phyloP scores from a whole-genome alignment of 2,329 filamentous ascomycete genomes.

The Epichloe aotearoae region DNA sequence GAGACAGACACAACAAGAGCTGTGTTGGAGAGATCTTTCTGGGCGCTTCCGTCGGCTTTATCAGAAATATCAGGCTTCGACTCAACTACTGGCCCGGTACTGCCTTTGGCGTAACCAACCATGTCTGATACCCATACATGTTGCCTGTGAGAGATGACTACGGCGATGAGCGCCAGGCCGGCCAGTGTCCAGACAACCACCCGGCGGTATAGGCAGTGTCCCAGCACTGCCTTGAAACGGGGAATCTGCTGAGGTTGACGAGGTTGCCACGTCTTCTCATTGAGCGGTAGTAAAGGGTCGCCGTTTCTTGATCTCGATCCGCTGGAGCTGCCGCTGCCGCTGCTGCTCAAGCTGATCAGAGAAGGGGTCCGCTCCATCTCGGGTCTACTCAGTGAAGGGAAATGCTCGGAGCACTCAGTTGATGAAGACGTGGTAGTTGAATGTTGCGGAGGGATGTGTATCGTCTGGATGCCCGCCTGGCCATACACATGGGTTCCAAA shows the following conservation, averaged over 20 bases:
- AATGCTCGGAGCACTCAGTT: background rate
- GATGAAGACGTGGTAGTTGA: background rate
- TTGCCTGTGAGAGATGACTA: slow-evolving; percentile 25
- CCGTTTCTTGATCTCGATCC: slow-evolving; percentile 17
- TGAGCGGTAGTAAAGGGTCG: slow-evolving; percentile 22
- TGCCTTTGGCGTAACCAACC: slow-evolving; percentile 1
- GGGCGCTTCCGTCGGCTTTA: background rate
- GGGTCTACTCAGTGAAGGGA: background rate
- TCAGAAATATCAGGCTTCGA: background rate
- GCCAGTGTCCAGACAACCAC: slow-evolving; percentile 37
- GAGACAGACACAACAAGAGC: background rate
- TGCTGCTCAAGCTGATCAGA: slow-evolving; percentile 22
- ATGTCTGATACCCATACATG: slow-evolving; percentile 9
- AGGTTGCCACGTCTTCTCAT: slow-evolving; percentile 19
- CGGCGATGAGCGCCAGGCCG: slow-evolving; percentile 25
- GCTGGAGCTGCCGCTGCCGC: slow-evolving; percentile 22
- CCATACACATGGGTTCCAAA: too few species aligned
- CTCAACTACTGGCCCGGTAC: background rate
- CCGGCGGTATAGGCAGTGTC: slow-evolving; percentile 38
- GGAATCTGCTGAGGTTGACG: slow-evolving; percentile 26
- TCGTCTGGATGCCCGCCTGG: too few species aligned
- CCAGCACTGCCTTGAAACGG: slow-evolving; percentile 31
- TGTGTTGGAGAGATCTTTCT: background rate
- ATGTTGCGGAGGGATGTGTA: background rate
- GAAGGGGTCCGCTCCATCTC: slow-evolving; percentile 17